Evolutionary conservation across 2,329 filamentous ascomycete species (phyloP).

Genomic region (Xylaria multiplex): DNA sequence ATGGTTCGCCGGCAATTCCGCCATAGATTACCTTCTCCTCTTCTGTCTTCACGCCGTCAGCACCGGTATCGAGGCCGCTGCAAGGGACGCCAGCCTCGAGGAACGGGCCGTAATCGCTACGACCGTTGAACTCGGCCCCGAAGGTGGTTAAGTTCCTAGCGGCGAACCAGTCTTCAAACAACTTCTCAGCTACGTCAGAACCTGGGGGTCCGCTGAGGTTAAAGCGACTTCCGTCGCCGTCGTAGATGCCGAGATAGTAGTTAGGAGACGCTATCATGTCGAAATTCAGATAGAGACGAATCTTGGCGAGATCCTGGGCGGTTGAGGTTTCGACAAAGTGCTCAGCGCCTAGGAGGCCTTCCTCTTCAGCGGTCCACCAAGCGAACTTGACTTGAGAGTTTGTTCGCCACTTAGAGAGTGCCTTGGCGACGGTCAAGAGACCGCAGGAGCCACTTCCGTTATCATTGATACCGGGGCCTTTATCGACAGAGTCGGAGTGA

Average conservation of each 20-base stretch:
- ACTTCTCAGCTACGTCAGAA: constrained; percentile 62
- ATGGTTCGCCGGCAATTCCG: constrained; percentile 62
- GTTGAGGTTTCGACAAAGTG: constrained; percentile 62
- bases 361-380: constrained; percentile 73
- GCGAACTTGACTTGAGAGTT: constrained; percentile 71
- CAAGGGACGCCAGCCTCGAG: constrained; percentile 56
- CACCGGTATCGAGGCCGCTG: constrained; percentile 75
- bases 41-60: constrained; percentile 66
- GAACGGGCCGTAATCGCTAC: constrained; percentile 54
- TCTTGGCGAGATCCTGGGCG: constrained; percentile 62
- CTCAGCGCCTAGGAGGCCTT: constrained; percentile 68
- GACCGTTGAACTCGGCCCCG: constrained; percentile 64
- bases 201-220: constrained; percentile 64
- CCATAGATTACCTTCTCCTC: constrained; percentile 63
- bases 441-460: constrained; percentile 69
- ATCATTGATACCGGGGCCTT: constrained; percentile 73
- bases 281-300: constrained; percentile 70
- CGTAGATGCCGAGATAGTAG: constrained; percentile 58
- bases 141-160: constrained; percentile 60
- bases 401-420: constrained; percentile 65
- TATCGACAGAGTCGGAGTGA: constrained; percentile 69
- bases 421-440: constrained; percentile 67
- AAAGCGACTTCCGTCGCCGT: constrained; percentile 66
- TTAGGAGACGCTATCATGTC: constrained; percentile 70
- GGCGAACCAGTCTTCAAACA: constrained; percentile 62